Evolutionary conservation across 2,329 filamentous ascomycete species (phyloP).

Genomic region (Penicillium sp.): DNA sequence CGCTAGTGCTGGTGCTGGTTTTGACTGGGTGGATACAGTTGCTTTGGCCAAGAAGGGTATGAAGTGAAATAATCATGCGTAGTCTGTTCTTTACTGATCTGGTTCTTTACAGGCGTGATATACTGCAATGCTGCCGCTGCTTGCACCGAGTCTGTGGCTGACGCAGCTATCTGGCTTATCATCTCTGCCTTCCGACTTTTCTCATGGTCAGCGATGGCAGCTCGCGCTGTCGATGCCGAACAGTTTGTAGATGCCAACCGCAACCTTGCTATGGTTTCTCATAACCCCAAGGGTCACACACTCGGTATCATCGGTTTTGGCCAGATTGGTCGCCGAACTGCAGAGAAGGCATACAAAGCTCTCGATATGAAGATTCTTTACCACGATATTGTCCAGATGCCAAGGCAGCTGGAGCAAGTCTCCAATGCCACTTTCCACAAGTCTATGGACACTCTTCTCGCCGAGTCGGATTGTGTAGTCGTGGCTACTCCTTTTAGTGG

Average conservation of each 20-base stretch:
- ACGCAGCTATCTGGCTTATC: conserved; percentile 68
- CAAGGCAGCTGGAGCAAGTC: conserved; percentile 37
- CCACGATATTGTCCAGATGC: conserved; percentile 49
- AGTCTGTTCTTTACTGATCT: neutral
- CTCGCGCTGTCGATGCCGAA: conserved; percentile 45
- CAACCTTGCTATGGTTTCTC: conserved; percentile 59
- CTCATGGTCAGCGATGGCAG: conserved; percentile 62
- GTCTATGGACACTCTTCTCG: conserved; percentile 46
- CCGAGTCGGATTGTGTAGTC: conserved; percentile 46
- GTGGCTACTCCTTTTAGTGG: conserved; percentile 48
- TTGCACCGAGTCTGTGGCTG: conserved; percentile 70
- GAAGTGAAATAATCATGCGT: conserved; percentile 4
- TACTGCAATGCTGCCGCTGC: conserved; percentile 74
- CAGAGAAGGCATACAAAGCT: conserved; percentile 55
- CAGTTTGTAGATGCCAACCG: conserved; percentile 61
- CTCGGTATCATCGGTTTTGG: conserved; percentile 71
- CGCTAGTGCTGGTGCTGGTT: conserved; percentile 62
- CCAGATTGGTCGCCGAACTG: conserved; percentile 64
- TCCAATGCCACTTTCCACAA: conserved; percentile 44
- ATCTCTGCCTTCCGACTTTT: conserved; percentile 69
- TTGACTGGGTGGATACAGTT: conserved; percentile 63
- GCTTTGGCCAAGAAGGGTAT: conserved; percentile 60
- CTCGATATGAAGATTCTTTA: conserved; percentile 68
- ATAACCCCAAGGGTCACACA: conserved; percentile 61
- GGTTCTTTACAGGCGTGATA: conserved; percentile 19